Evolutionary conservation across 1,139 yeast species (phyloP).

Genomic region (Lodderomyces theae): DNA sequence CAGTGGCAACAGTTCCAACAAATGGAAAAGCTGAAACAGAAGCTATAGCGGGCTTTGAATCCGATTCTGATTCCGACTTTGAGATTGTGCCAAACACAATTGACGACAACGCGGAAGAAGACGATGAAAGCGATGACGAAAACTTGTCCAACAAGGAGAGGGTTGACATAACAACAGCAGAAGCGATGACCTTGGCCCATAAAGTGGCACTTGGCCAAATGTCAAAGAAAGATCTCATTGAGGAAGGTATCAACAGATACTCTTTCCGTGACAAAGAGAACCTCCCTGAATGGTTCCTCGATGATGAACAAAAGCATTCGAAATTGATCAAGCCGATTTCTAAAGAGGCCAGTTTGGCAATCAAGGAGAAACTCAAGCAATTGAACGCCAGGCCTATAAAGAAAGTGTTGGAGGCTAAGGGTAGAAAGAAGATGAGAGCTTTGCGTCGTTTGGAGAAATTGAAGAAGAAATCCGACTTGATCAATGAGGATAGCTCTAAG

Average conservation of each 20-base stretch:
- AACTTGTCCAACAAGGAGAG: conserved; percentile 46
- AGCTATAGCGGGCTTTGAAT: not conserved
- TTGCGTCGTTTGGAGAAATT: conserved; percentile 82
- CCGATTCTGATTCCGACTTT: conserved; percentile 29
- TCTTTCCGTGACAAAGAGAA: conserved; percentile 90
- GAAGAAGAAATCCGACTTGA: conserved; percentile 89
- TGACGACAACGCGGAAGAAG: conserved; percentile 41
- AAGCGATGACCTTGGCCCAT: conserved; percentile 98
- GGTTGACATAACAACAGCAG: conserved; percentile 85
- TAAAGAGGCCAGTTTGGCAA: conserved; percentile 92
- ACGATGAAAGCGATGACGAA: conserved; percentile 10
- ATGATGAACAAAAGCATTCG: conserved; percentile 85
- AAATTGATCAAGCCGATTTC: conserved; percentile 89
- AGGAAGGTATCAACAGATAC: conserved; percentile 89
- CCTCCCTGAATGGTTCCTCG: conserved; percentile 92
- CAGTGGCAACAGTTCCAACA: conserved; percentile 5
- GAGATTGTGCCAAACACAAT: conserved; percentile 52
- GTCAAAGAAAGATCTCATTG: conserved; percentile 76
- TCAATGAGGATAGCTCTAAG: conserved; percentile 82
- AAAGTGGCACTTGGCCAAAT: conserved; percentile 88
- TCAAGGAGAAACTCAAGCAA: conserved; percentile 84
- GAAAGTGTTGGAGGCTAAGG: conserved; percentile 96
- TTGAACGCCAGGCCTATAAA: conserved; percentile 96
- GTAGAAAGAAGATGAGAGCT: conserved; percentile 95
- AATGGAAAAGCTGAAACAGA: not conserved